phyloP scores from a whole-genome alignment of 148 eudicot genomes.

The Rhododendron henanense region DNA sequence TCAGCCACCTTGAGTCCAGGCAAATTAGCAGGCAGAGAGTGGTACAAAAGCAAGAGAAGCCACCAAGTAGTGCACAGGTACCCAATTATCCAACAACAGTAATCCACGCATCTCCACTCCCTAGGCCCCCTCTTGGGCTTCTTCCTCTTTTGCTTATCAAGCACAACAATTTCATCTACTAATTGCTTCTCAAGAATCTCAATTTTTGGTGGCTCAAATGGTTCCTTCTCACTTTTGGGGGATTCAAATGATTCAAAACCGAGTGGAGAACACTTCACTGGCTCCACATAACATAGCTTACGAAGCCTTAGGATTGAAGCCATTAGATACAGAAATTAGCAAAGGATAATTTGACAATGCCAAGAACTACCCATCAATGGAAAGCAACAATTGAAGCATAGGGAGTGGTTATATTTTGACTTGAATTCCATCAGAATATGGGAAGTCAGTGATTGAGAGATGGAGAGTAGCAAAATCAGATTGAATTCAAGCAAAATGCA shows the following conservation, averaged over 20 bases:
- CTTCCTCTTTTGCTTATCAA: slow-evolving; percentile 3
- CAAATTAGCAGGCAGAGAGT: slow-evolving; percentile 34
- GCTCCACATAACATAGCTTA: slow-evolving; percentile 33
- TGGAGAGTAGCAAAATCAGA: not conserved
- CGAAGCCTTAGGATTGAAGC: slow-evolving; percentile 40
- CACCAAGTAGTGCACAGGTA: slow-evolving; percentile 44
- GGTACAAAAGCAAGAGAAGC: slow-evolving; percentile 38
- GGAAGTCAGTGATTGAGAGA: not conserved
- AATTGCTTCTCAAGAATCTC: not conserved
- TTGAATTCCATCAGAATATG: not conserved
- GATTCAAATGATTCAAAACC: slow-evolving; percentile 15
- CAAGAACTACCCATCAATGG: slow-evolving; percentile 4
- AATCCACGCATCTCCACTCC: slow-evolving; percentile 39
- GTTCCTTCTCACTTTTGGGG: slow-evolving; percentile 15
- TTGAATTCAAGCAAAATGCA: not conserved
- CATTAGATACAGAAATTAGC: slow-evolving; percentile 17
- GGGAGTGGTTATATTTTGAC: not conserved
- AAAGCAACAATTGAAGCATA: not conserved
- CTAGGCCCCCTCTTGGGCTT: slow-evolving; percentile 11
- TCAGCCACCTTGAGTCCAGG: slow-evolving; percentile 37
- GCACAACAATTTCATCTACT: not conserved
- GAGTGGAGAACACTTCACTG: slow-evolving; percentile 16
- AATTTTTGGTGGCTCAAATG: slow-evolving; percentile 5
- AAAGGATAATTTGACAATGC: not conserved
- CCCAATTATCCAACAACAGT: slow-evolving; percentile 51